These are phyloP conservation scores for Apiospora hydei DNA, from an alignment of 2,329 filamentous ascomycete species.

Conservation along the genomic window DNA sequence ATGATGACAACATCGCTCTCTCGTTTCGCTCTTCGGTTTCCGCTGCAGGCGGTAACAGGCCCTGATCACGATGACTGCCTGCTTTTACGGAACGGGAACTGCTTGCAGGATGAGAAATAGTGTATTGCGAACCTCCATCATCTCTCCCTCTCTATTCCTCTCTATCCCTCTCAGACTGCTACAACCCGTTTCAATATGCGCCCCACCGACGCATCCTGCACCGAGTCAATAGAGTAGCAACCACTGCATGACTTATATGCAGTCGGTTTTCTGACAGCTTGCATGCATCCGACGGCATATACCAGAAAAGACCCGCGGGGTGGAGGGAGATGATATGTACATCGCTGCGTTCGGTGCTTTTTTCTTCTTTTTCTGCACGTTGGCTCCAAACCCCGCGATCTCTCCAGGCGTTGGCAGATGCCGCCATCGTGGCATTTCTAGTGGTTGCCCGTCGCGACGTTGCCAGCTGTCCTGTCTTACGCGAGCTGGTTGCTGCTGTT, in stretches of 20 bases:
- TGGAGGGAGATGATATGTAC: too few relatives aligned
- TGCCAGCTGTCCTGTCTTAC: neutral
- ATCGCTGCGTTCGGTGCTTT: too few relatives aligned
- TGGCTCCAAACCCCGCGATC: neutral
- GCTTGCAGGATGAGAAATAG: too few relatives aligned
- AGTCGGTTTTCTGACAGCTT: neutral
- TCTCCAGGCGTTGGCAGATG: neutral
- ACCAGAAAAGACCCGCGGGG: neutral
- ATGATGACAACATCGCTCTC: neutral
- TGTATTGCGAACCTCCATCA: too few relatives aligned
- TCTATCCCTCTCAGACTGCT: too few relatives aligned
- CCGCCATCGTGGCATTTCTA: slow-evolving; percentile 1
- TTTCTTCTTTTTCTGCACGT: too few relatives aligned
- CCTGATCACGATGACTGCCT: neutral
- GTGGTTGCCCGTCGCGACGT: neutral
- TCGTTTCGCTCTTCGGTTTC: neutral
- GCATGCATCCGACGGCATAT: neutral
- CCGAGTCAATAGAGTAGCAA: neutral
- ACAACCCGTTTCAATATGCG: neutral
- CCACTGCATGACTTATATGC: neutral
- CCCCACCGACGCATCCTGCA: neutral
- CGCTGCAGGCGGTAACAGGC: neutral
- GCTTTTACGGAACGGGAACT: too few relatives aligned
- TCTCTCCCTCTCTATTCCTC: too few relatives aligned
- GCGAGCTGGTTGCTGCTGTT: neutral